A percentile compares a stretch with the other conserved stretches of the same genome.
Evolutionary conservation across 2,329 filamentous ascomycete genomes (phyloP).

Genomic region (Ophiostoma montium): DNA sequence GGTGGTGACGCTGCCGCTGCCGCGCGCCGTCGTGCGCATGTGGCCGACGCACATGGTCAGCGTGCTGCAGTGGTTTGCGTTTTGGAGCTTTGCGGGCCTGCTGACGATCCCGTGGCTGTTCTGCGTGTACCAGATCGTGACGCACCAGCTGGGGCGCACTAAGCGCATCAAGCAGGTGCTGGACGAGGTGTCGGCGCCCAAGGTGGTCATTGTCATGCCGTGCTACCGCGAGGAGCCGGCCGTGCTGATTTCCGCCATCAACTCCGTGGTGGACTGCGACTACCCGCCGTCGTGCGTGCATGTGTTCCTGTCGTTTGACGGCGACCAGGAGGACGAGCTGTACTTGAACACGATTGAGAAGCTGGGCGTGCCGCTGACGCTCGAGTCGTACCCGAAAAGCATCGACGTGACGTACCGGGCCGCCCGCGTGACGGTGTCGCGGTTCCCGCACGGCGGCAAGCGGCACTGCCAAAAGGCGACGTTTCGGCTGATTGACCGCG

Average conservation of each 20-base stretch:
- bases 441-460: constrained; percentile 89
- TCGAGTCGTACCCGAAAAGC: constrained; percentile 70
- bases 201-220: constrained; percentile 93
- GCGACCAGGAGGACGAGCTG: constrained; percentile 74
- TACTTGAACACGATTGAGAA: constrained; percentile 77
- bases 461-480: constrained; percentile 87
- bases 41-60: constrained; percentile 57
- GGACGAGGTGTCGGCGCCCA: constrained; percentile 75
- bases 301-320: constrained; percentile 90
- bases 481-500: constrained; percentile 83
- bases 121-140: constrained; percentile 83
- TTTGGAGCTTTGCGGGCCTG: constrained; percentile 79
- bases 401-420: constrained; percentile 79
- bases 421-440: constrained; percentile 76
- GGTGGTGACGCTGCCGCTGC: constrained; percentile 81
- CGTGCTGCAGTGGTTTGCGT: constrained; percentile 85
- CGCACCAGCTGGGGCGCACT: constrained; percentile 67
- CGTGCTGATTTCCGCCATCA: constrained; percentile 68
- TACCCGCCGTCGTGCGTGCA: constrained; percentile 88
- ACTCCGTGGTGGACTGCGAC: constrained; percentile 87
- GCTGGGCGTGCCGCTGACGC: constrained; percentile 64
- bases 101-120: constrained; percentile 84
- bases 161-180: constrained; percentile 73
- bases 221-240: constrained; percentile 87
- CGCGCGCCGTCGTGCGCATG: constrained; percentile 52